Evolutionary conservation across 352 stramenopile species (phyloP).

Genomic region (Globisporangium echinulatum): DNA sequence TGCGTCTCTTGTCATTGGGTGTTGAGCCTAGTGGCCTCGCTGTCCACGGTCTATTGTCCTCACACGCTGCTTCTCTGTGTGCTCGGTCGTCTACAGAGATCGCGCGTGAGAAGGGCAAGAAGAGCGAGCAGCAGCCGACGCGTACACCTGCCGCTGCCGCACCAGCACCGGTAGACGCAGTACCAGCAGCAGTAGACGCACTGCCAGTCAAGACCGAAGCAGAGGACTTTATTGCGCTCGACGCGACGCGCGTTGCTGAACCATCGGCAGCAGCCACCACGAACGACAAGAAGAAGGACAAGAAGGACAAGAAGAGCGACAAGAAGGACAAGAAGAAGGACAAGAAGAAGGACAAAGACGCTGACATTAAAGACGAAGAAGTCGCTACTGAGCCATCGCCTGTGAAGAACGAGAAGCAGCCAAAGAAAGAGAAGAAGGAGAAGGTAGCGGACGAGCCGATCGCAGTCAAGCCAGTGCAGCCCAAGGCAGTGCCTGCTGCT

Average conservation of each 20-base stretch:
- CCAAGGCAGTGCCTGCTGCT: background rate
- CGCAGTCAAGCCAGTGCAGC: constrained; percentile 9
- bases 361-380: background rate
- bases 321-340: constrained; percentile 18
- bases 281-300: constrained; percentile 12
- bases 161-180: constrained; percentile 4
- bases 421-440: constrained; percentile 22
- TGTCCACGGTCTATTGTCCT: background rate
- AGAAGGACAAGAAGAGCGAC: constrained; percentile 18
- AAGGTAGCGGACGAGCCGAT: constrained; percentile 12
- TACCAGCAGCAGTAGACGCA: too few species aligned
- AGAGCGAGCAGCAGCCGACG: constrained; percentile 7
- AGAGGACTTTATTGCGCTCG: constrained; percentile 15
- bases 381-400: background rate
- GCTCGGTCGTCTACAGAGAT: constrained; percentile 31
- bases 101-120: constrained; percentile 64
- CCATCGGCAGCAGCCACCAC: constrained; percentile 4
- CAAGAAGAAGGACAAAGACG: constrained; percentile 13
- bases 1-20: constrained; percentile 16
- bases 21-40: background rate
- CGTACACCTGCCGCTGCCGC: background rate
- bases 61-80: background rate
- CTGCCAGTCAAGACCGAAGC: constrained; percentile 1
- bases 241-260: background rate
- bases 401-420: constrained; percentile 10